Percentiles rank a stretch among this genome's conserved stretches.
These are phyloP conservation scores for Neonectria magnoliae DNA, from an alignment of 2,329 filamentous ascomycete genomes.

Conservation along the genomic window DNA sequence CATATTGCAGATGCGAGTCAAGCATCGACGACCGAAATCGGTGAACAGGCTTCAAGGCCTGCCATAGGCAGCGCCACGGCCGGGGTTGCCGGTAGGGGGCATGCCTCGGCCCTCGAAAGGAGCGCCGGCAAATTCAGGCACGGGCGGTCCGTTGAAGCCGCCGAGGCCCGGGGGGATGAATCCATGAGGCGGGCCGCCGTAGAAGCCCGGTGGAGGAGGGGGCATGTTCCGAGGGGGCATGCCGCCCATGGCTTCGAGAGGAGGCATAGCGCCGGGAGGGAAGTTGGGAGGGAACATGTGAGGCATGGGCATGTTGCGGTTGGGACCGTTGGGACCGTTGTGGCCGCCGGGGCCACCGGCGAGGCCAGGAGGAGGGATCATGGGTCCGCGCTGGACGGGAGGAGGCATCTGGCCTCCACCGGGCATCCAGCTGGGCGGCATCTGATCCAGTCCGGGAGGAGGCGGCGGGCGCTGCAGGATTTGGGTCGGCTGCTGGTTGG, in stretches of 20 bases:
- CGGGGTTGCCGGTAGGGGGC: slow-evolving; percentile 57
- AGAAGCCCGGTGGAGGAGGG: slow-evolving; percentile 68
- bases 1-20: slow-evolving; percentile 15
- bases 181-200: slow-evolving; percentile 59
- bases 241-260: slow-evolving; percentile 60
- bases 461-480: slow-evolving; percentile 72
- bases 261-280: slow-evolving; percentile 58
- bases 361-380: slow-evolving; percentile 71
- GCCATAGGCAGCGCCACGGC: slow-evolving; percentile 48
- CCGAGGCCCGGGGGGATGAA: slow-evolving; percentile 66
- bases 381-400: slow-evolving; percentile 56
- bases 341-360: slow-evolving; percentile 38
- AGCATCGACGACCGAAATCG: not conserved
- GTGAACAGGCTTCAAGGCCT: slow-evolving; percentile 39
- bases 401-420: slow-evolving; percentile 56
- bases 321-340: slow-evolving; percentile 37
- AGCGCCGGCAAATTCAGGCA: slow-evolving; percentile 57
- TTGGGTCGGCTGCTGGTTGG: slow-evolving; percentile 68
- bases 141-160: slow-evolving; percentile 64
- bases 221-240: slow-evolving; percentile 64
- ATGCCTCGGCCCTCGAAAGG: slow-evolving; percentile 67
- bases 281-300: slow-evolving; percentile 72
- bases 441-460: slow-evolving; percentile 68
- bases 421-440: slow-evolving; percentile 66
- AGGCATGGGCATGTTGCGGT: slow-evolving; percentile 60